Evolutionary conservation across 108 stramenopile genomes (phyloP).

Genomic region (Fistulifera pelliculosa): DNA sequence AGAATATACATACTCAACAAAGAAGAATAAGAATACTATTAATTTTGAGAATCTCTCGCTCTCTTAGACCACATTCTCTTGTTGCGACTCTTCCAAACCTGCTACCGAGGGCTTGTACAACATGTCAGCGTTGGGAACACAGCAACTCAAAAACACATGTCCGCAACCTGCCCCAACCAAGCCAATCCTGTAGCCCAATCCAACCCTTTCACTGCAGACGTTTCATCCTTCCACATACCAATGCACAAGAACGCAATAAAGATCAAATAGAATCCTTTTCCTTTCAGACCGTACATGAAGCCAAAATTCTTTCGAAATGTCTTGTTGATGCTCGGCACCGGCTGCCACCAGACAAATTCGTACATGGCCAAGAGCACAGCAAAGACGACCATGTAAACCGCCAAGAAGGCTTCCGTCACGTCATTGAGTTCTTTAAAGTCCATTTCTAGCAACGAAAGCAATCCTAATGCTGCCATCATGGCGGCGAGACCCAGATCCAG

Average conservation of each 20-base stretch:
- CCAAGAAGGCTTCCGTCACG: conserved; percentile 61
- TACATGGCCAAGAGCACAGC: conserved; percentile 62
- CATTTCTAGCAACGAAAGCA: conserved; percentile 56
- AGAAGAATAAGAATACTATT: too few species aligned
- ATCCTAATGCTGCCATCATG: conserved; percentile 69
- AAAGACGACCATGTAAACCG: conserved; percentile 81
- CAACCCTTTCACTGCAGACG: conserved; percentile 27
- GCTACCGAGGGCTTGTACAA: conserved; percentile 56
- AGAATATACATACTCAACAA: too few species aligned
- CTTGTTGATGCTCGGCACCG: conserved; percentile 48
- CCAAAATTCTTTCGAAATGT: conserved; percentile 78
- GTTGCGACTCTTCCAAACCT: conserved; percentile 27
- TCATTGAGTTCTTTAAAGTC: conserved; percentile 10
- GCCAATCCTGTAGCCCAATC: conserved; percentile 48
- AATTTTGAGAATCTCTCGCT: too few species aligned
- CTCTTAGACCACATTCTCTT: conserved; percentile 2
- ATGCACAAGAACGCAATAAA: conserved; percentile 83
- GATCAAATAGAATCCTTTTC: conserved; percentile 71
- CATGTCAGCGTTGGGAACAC: conserved; percentile 40
- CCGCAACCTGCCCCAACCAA: conserved; percentile 50
- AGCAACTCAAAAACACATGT: conserved; percentile 46
- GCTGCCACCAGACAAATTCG: conserved; percentile 82
- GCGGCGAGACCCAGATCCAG: conserved; percentile 60
- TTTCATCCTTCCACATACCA: conserved; percentile 49
- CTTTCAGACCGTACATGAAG: conserved; percentile 77